phyloP scores from a whole-genome alignment of 2,329 filamentous ascomycete genomes.

The Pseudogymnoascus sp. region DNA sequence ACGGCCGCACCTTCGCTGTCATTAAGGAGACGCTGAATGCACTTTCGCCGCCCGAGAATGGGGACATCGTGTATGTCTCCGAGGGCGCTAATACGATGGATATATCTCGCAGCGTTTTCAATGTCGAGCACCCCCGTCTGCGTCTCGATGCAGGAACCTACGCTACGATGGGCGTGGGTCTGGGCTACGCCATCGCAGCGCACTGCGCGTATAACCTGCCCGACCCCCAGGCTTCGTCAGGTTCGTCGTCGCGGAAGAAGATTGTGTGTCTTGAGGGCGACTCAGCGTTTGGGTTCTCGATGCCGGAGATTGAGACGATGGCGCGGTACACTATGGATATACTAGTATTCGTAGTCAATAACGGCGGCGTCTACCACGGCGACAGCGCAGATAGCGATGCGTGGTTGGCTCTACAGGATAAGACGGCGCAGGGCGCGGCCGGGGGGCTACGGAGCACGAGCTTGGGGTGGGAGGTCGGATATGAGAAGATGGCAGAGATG shows the following conservation, averaged over 20 bases:
- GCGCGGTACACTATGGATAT: constrained; percentile 47
- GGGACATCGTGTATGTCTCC: constrained; percentile 46
- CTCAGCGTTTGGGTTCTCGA: constrained; percentile 48
- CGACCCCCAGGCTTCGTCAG: constrained; percentile 29
- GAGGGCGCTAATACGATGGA: constrained; percentile 57
- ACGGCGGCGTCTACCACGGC: constrained; percentile 44
- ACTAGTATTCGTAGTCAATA: constrained; percentile 50
- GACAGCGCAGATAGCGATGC: constrained; percentile 33
- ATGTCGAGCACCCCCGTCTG: constrained; percentile 45
- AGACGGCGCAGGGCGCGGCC: constrained; percentile 26
- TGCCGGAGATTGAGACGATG: constrained; percentile 50
- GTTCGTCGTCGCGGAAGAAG: constrained; percentile 36
- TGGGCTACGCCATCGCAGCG: constrained; percentile 50
- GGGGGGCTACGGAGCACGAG: constrained; percentile 41
- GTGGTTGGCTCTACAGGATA: constrained; percentile 38
- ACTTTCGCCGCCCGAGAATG: constrained; percentile 38
- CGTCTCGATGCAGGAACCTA: constrained; percentile 52
- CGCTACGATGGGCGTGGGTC: constrained; percentile 52
- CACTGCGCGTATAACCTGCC: constrained; percentile 47
- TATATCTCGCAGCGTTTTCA: constrained; percentile 48
- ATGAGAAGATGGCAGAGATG: constrained; percentile 48
- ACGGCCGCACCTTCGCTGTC: constrained; percentile 43
- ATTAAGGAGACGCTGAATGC: constrained; percentile 43
- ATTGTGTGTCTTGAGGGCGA: constrained; percentile 50
- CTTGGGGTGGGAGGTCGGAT: constrained; percentile 46